Base-by-base conservation (phyloP, 1,139 yeast species). In the Yamadazyma trypodendri region DNA sequence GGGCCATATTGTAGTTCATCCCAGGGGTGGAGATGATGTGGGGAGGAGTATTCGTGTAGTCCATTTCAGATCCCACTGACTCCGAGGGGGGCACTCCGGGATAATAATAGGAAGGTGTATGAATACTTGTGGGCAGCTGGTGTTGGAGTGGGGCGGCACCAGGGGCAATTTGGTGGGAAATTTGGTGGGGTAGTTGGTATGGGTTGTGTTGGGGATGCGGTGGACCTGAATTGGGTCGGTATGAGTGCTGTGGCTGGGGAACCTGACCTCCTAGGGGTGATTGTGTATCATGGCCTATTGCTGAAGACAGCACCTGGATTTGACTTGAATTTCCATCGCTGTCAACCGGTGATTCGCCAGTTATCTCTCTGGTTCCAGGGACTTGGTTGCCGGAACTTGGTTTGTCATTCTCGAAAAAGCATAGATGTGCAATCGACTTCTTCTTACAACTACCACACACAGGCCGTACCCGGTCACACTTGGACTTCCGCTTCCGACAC, bases 381-480 rank as follows among this genome's bases (percentile, higher is more conserved):
- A 17, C 10, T 4, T 18, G 9, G 10, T 22, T n/a, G 15, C 27
- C 33, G 9, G 10, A 11, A n/a, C 8, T 24, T 11, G 34, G 28
- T 17, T 28, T 34, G 3, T 46, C 61, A 39, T 74, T 79, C 51
- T 82, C 78, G 54, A 81, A 84, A 44, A 69, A 79, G 48, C 94
- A 84, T 25, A 83, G 61, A 56, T 84, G 89, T 20, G 84, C 83
- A 17, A 84, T 84, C 12, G 87, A 84, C 38, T 84, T 82, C 60
- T 79, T 79, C 37, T 75, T 72, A 63, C 94, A 84, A 35, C 82
- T 75, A 5, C 84, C 78, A 61, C 94, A 84, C 28, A 81, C 79
- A 2, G 94, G 94, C 49, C 74, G 71, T 29, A 68, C 70, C 48
- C 84, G 67, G 52, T 81, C 87, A 68, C 88, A 81, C 51, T 60